phyloP scores from a whole-genome alignment of 2,329 filamentous ascomycete species.

The Stemphylium lycopersici region DNA sequence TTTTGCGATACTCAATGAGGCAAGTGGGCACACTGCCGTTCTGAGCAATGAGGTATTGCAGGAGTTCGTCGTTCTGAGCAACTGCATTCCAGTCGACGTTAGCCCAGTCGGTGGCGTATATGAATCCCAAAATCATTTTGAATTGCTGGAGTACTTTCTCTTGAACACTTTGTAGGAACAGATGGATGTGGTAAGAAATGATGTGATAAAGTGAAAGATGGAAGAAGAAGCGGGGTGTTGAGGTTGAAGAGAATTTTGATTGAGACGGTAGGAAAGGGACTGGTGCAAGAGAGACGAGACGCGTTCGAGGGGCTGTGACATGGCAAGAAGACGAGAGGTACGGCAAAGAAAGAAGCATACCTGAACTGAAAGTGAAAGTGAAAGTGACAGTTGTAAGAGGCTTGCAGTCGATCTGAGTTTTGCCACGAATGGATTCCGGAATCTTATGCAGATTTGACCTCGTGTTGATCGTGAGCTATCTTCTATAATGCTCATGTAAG shows the following conservation, averaged over 20 bases:
- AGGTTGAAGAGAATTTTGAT: background rate
- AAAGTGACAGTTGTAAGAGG: constrained; percentile 5
- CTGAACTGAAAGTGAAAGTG: constrained; percentile 17
- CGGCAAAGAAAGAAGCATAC: constrained; percentile 16
- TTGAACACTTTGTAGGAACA: background rate
- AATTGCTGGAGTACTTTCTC: background rate
- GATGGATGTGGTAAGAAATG: background rate
- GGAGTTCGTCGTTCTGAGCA: constrained; percentile 2
- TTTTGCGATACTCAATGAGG: constrained; percentile 11
- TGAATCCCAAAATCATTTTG: background rate
- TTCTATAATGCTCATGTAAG: too few species aligned
- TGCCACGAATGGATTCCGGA: background rate
- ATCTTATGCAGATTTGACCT: background rate
- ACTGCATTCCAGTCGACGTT: constrained; percentile 16
- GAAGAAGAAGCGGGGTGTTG: background rate
- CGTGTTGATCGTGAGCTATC: background rate
- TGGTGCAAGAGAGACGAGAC: background rate
- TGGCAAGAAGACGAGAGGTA: background rate
- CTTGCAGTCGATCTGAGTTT: background rate
- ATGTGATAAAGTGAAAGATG: background rate
- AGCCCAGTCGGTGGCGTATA: background rate
- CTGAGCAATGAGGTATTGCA: constrained; percentile 7
- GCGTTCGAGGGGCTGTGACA: constrained; percentile 9
- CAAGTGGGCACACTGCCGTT: constrained; percentile 10
- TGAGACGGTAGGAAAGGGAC: background rate